Evolutionary conservation across 2,329 filamentous ascomycete species (phyloP).

Genomic region (Emericellopsis cladophorae): DNA sequence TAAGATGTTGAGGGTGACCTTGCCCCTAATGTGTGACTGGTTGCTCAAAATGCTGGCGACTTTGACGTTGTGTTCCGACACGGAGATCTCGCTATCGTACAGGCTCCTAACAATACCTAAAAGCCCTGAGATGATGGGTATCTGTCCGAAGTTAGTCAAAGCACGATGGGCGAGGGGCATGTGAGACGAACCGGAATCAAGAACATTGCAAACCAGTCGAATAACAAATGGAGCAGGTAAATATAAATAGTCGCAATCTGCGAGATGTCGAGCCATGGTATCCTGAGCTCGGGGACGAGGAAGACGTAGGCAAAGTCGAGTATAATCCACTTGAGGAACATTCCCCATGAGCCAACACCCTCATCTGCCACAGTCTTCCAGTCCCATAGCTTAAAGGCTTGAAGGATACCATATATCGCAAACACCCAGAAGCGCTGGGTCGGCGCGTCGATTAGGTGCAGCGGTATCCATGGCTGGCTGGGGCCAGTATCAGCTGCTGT

Average conservation of each 20-base stretch:
- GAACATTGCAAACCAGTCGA: conserved; percentile 88
- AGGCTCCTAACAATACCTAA: conserved; percentile 64
- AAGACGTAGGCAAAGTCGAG: conserved; percentile 83
- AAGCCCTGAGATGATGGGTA: conserved; percentile 64
- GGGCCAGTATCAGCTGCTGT: conserved; percentile 10
- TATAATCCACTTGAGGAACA: conserved; percentile 87
- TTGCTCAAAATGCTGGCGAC: conserved; percentile 81
- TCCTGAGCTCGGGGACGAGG: conserved; percentile 72
- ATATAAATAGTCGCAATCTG: conserved; percentile 58
- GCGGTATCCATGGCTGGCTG: conserved; percentile 60
- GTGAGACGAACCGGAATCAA: conserved; percentile 54
- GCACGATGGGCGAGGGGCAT: neutral
- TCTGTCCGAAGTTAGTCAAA: conserved; percentile 22
- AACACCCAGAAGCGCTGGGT: conserved; percentile 81
- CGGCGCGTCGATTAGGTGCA: conserved; percentile 74
- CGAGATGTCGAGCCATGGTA: conserved; percentile 94
- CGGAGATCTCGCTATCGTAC: conserved; percentile 84
- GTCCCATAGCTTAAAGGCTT: conserved; percentile 80
- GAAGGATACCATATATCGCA: conserved; percentile 62
- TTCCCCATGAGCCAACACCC: conserved; percentile 74
- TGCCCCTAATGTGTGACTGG: conserved; percentile 83
- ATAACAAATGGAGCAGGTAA: conserved; percentile 57
- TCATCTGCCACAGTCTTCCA: conserved; percentile 68
- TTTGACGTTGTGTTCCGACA: conserved; percentile 89
- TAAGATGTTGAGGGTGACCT: conserved; percentile 94